Evolutionary conservation across 73 alveolate species (phyloP).

Genomic region (Tetrahymena elliotti): DNA sequence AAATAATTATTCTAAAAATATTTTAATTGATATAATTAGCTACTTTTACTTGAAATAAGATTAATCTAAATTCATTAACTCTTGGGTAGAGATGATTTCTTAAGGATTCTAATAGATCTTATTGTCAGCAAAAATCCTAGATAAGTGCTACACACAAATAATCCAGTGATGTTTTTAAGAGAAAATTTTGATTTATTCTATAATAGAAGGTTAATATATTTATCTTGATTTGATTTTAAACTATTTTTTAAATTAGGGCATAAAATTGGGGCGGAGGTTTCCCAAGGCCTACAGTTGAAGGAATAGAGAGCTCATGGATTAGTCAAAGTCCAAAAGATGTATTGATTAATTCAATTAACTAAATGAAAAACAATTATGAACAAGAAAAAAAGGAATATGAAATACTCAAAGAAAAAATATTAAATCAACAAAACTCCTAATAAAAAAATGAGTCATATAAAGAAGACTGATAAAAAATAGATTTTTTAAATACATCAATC

Average conservation of each 20-base stretch:
- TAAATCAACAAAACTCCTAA: background rate
- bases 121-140: background rate
- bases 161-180: background rate
- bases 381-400: background rate
- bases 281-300: background rate
- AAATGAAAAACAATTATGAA: background rate
- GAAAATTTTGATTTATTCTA: background rate
- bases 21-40: background rate
- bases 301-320: background rate
- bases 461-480: background rate
- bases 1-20: too few relatives aligned
- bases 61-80: background rate
- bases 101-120: background rate
- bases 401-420: background rate
- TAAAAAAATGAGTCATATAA: background rate
- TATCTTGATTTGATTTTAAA: background rate
- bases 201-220: background rate
- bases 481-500: too few relatives aligned
- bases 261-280: background rate
- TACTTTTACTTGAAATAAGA: background rate
- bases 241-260: background rate
- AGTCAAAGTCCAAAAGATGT: background rate
- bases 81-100: background rate
- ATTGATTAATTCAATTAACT: background rate
- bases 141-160: background rate